Base-by-base conservation (phyloP, 345 rosid genomes). In the Eucalyptus polybractea region DNA sequence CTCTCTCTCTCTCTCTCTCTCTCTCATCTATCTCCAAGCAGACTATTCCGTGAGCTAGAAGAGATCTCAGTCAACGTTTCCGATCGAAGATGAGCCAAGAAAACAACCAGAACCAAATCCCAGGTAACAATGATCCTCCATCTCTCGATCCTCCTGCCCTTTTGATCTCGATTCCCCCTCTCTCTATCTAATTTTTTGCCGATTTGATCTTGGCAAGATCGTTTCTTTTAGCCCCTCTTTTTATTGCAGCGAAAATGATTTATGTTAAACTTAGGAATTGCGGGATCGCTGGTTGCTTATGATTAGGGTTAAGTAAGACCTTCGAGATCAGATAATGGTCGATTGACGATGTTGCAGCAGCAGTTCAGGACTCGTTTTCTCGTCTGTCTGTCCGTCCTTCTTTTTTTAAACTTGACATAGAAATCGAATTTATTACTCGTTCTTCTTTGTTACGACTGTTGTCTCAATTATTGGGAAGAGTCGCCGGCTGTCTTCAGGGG, bases 41-140 rank as follows among this genome's bases (percentile, higher is more conserved):
- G 5, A 21, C 29, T 21, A 21, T 7, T 40, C 13, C 45, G 27
- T 37, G 47, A 76, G 47, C 47, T 76, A 69, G 13, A 60, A 65
- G 76, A n/a, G 76, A 76, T 76, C 83, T 40, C 83, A 40, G 29
- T 76, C 83, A 19, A 76, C 27, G 83, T 21, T 76, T 40, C 49
- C 33, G 25, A 62, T 87, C 80, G 17, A 89, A 10, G 88, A 93
- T 93, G 94, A 91, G 91, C 86, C 94, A 86, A 27, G 83, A 62
- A 53, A 45, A 93, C 91, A 72, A 88, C 80, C 90, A 88, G 7
- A 89, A 81, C 88, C 93, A 90, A 49, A 53, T 87, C 87, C 88
- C 93, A 40, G 91, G 93, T 91, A 90, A 87, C 13, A 10, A 37
- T 72, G 14, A 10, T 33, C 45, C 45, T 17, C 45, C 7, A 19